Percentiles rank a stretch among this genome's conserved stretches.
phyloP scores from a whole-genome alignment of 352 stramenopile genomes.

The Saprolegnia parasitica region DNA sequence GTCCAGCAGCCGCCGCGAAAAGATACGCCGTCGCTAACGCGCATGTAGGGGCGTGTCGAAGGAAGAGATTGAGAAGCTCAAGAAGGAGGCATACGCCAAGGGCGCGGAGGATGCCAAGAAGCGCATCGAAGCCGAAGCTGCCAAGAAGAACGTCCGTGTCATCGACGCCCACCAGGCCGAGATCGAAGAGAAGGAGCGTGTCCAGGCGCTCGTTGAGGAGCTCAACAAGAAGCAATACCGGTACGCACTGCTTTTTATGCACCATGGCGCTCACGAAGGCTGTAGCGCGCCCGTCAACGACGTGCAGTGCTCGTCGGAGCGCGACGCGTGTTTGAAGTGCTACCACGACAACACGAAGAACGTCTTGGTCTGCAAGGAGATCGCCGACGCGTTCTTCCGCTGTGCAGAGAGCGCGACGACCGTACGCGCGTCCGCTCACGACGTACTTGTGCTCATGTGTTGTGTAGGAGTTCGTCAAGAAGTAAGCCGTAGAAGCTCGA shows the following conservation, averaged over 20 bases:
- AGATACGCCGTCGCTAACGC: not conserved
- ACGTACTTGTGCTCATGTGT: not conserved
- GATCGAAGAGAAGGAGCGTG: slow-evolving; percentile 53
- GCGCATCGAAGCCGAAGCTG: slow-evolving; percentile 40
- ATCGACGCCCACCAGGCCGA: slow-evolving; percentile 61
- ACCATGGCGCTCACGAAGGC: not conserved
- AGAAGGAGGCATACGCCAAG: slow-evolving; percentile 74
- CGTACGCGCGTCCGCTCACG: slow-evolving; percentile 33
- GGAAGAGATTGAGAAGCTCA: slow-evolving; percentile 45
- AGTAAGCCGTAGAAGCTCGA: slow-evolving; percentile 11
- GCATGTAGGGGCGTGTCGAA: slow-evolving; percentile 7
- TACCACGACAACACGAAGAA: slow-evolving; percentile 79
- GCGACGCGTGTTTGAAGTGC: slow-evolving; percentile 76
- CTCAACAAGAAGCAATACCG: slow-evolving; percentile 81
- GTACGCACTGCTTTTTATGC: not conserved
- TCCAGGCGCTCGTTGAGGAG: slow-evolving; percentile 70
- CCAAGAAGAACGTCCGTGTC: slow-evolving; percentile 37
- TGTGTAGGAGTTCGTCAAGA: slow-evolving; percentile 29
- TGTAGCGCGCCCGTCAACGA: slow-evolving; percentile 60
- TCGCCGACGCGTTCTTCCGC: slow-evolving; percentile 77
- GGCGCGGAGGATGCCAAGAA: slow-evolving; percentile 69
- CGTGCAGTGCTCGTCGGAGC: slow-evolving; percentile 74
- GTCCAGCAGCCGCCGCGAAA: not conserved
- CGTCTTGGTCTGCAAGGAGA: slow-evolving; percentile 80
- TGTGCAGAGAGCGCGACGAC: slow-evolving; percentile 79